Evolutionary conservation across 179 eudicot species (phyloP), one percentile per base, ranked within the genome.

Genomic region (Corrigiola litoralis): DNA sequence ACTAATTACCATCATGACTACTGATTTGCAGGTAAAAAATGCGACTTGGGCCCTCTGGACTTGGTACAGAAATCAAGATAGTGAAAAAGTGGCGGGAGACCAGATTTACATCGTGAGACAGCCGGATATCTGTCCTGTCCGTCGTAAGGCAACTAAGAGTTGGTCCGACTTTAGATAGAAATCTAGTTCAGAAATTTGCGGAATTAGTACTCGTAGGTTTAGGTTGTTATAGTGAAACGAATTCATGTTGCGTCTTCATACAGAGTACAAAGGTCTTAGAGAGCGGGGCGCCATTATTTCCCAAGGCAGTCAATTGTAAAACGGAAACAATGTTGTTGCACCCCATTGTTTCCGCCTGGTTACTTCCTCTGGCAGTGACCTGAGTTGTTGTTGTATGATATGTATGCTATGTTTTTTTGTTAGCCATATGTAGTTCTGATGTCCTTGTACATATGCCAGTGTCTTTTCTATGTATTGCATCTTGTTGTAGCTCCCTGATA

Each of bases 21-120:
- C 16, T 45, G 46, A 24, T 38, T 25, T 78, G 76, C 86, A 91
- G 97, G 92, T 92, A 77, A 90, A 89, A 72, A 92, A 92, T 42
- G 89, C 84, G 65, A 90, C 96, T 5, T 90, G 85, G 75, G 96
- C 95, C 34, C 79, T 90, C 16, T 90, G 98, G 98, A 82, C 95
- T 27, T 92, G 98, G 98, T 84, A 92, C 62, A 78, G 98, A 61
- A 92, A 94, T 69, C 94, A 94, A 77, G 99, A 94, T 69, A 72
- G 81, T 51, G 72, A 80, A 41, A 81, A 79, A 28, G 81, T 73
- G 61, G 65, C 90, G 9, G 98, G 87, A 49, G 97, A 90, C 75
- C 83, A 87, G 65, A 84, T 92, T 65, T 92, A 90, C 66, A 84
- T 90, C 5, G 95, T 90, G 63, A 86, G 99, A 73, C 86, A 90